Percentiles rank a stretch among this genome's conserved stretches.
Conservation (phyloP, 2,329 filamentous ascomycete species). For the Aureobasidium sp. region DNA sequence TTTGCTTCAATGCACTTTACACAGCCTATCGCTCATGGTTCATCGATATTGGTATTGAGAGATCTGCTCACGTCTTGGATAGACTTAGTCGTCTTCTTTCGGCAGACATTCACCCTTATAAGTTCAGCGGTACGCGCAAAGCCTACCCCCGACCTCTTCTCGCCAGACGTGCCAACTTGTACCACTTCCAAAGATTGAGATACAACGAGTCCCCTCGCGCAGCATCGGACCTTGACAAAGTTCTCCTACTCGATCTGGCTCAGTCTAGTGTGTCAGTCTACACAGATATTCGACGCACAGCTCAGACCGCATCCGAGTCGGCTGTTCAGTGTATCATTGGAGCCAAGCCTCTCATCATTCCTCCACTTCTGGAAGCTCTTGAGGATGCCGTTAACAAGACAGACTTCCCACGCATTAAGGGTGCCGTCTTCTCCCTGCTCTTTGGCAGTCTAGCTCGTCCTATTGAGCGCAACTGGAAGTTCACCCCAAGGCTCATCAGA, state of each 20-base stretch:
- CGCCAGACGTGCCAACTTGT: slow-evolving; percentile 85
- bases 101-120: slow-evolving; percentile 84
- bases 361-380: slow-evolving; percentile 71
- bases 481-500: slow-evolving; percentile 80
- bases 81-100: slow-evolving; percentile 75
- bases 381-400: slow-evolving; percentile 68
- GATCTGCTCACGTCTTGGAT: slow-evolving; percentile 88
- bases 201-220: slow-evolving; percentile 85
- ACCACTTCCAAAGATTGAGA: slow-evolving; percentile 86
- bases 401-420: slow-evolving; percentile 89
- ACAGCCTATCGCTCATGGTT: slow-evolving; percentile 94
- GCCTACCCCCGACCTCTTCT: slow-evolving; percentile 88
- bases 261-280: slow-evolving; percentile 86
- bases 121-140: slow-evolving; percentile 86
- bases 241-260: slow-evolving; percentile 74
- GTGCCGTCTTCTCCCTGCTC: slow-evolving; percentile 81
- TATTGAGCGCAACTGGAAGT: slow-evolving; percentile 86
- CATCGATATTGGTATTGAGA: slow-evolving; percentile 91
- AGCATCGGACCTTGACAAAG: slow-evolving; percentile 84
- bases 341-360: slow-evolving; percentile 79
- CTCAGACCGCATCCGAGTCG: slow-evolving; percentile 85
- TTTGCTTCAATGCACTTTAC: slow-evolving; percentile 89
- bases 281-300: slow-evolving; percentile 89
- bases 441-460: slow-evolving; percentile 86
- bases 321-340: slow-evolving; percentile 87